Base-by-base conservation (phyloP, 495 filamentous ascomycete species). In the Aspergillus diversus region DNA sequence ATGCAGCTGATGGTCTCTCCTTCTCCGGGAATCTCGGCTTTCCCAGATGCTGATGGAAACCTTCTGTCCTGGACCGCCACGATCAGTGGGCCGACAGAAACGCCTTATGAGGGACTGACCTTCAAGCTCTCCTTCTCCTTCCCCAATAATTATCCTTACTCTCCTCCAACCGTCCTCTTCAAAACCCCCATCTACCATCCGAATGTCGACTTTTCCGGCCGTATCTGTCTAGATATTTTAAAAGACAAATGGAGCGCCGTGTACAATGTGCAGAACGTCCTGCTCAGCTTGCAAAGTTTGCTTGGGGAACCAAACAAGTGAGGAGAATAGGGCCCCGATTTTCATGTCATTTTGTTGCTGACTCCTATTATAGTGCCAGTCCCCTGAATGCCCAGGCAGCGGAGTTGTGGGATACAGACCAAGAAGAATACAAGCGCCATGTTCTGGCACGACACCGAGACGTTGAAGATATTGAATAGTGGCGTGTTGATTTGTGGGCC, bases 251-350 rank as follows among this genome's bases (percentile, higher is more conserved):
- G 95, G 95, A 96, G 92, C 65, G 89, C 89, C 17, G 92, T 94
- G 13, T 96, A 97, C 83, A 97, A 97, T 69, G 89, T 95, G 59
- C 91, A 95, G 77, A 95, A 88, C 49, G 91, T 99, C 27, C 79
- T 99, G 51, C 77, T 99, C 66, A 97, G 93, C 64, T 74, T 99
- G 76, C 95, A 99, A 79, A 97, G 92, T 76, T 80, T 99, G 66
- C 86, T 99, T 3, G 95, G 94, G 17, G 95, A 98, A 74, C 95
- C 95, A 5, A 99, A 99, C 79, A 97, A 97, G 96, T 99, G 82
- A 71, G 87, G 66, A 11, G 27, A n/a, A 43, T n/a, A 5, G 0
- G 34, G 27, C 57, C 48, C 35, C 15, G 33, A n/a, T 27, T 27
- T 27, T 27, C 21, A 27, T 27, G 21, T 27, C 21, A 7, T 56